Base-by-base conservation (phyloP, 106 monocot species). In the Xerophyta viscosa region DNA sequence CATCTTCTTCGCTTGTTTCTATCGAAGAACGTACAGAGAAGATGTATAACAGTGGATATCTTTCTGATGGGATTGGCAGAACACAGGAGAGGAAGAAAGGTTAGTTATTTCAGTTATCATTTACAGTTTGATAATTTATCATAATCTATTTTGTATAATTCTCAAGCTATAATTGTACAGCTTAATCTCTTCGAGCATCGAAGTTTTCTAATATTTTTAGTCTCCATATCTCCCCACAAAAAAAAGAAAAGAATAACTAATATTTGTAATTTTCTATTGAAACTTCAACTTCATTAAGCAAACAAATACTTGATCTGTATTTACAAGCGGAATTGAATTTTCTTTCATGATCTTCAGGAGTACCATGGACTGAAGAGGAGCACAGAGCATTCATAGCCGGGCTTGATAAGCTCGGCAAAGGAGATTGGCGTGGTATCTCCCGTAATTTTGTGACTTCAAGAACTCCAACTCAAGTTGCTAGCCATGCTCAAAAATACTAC, bases 401-500 rank as follows among this genome's bases (percentile, higher is more conserved):
- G 74, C 74, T 74, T 13, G 62, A 67, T 24, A 67, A 57, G 36
- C 67, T 67, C 2, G 74, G 74, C 6, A 66, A 52, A 31, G 74
- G 74, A 56, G 74, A 74, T 23, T 74, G 74, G 74, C 28, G 66
- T 33, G 74, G 74, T 21, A 74, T 74, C 21, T 74, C 74, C 0
- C 10, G 74, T 1, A 54, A 52, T 55, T 74, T 67, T 45, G 74
- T 74, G 26, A 62, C 56, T 12, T 50, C 74, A 37, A 67, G 74
- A 22, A 74, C 73, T 13, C 73, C 73, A 19, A 66, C 73, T 0
- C 73, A 73, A 66, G 73, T 73, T 22, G 73, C 73, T 18, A 73
- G 73, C 45, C 73, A 73, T 61, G 73, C 73, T 41, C 73, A 73
- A 46, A 73, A 73, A 29, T 67, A 74, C 18, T 74, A 67, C 29